Percentiles rank a stretch among this genome's conserved stretches.
phyloP scores from a whole-genome alignment of 345 rosid species.

The Arabidopsis arenosa region DNA sequence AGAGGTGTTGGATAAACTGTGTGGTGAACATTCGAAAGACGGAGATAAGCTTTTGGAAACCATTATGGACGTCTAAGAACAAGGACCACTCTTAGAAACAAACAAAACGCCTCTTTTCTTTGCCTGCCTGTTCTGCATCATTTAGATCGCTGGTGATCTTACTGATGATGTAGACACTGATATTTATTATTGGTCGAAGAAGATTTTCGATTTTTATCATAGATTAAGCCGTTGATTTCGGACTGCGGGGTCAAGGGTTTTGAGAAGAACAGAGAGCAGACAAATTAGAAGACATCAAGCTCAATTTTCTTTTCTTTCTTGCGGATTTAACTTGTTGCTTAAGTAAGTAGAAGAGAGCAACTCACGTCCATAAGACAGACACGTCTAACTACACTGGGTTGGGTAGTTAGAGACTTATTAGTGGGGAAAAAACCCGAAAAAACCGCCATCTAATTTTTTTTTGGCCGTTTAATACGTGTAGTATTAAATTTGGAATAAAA shows the following conservation, averaged over 20 bases:
- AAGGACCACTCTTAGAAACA: slow-evolving; percentile 47
- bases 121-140: slow-evolving; percentile 45
- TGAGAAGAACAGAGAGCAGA: slow-evolving; percentile 12
- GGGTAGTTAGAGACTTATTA: slow-evolving; percentile 14
- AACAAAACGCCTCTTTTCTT: slow-evolving; percentile 46
- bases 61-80: slow-evolving; percentile 24
- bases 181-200: neutral
- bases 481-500: too few species aligned
- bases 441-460: too few species aligned
- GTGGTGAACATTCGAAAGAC: slow-evolving; percentile 45
- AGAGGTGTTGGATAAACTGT: slow-evolving; percentile 33
- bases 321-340: slow-evolving; percentile 5
- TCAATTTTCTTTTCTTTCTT: neutral
- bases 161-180: slow-evolving; percentile 35
- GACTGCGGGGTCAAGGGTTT: neutral
- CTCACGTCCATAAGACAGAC: slow-evolving; percentile 6
- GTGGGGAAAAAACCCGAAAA: too few species aligned
- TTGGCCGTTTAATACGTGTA: too few species aligned
- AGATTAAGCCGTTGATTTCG: neutral
- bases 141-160: slow-evolving; percentile 25
- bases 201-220: neutral
- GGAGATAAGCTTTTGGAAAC: slow-evolving; percentile 47
- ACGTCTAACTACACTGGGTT: neutral
- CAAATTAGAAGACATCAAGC: slow-evolving; percentile 10
- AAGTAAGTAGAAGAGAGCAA: slow-evolving; percentile 30